These are phyloP conservation scores for Aspergillus sp. DNA, from an alignment of 2,329 filamentous ascomycete species.

Conservation along the genomic window DNA sequence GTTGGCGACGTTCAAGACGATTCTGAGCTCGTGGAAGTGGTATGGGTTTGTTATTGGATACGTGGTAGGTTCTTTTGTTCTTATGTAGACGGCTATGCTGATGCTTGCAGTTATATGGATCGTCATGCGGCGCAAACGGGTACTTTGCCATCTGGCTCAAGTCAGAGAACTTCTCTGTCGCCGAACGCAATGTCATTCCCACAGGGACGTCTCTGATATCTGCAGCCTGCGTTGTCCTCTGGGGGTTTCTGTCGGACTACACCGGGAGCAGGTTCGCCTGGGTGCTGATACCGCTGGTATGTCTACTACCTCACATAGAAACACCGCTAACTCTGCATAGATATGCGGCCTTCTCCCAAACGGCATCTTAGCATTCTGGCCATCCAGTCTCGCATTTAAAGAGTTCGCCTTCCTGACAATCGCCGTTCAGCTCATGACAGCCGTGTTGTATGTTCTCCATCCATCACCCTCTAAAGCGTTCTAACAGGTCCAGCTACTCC, in stretches of 20 bases:
- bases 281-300: conserved; percentile 19
- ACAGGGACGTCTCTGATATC: conserved; percentile 18
- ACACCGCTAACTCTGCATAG: conserved; percentile 2
- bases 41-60: conserved; percentile 30
- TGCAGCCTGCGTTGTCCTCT: conserved; percentile 17
- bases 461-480: not conserved
- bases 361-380: conserved; percentile 27
- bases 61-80: conserved; percentile 21
- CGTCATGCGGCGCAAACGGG: conserved; percentile 24
- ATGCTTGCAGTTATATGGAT: conserved; percentile 22
- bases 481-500: conserved; percentile 11
- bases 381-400: conserved; percentile 12
- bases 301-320: not conserved
- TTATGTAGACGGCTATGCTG: not conserved
- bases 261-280: conserved; percentile 18
- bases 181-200: conserved; percentile 23
- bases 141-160: conserved; percentile 25
- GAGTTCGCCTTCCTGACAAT: conserved; percentile 17
- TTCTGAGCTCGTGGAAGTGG: conserved; percentile 15
- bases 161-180: conserved; percentile 19
- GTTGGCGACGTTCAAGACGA: not conserved
- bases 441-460: conserved; percentile 26
- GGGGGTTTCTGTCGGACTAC: conserved; percentile 16
- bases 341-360: conserved; percentile 31
- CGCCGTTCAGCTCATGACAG: conserved; percentile 31